Base-by-base conservation (phyloP, 1,284 basidiomycete genomes). In the Blastosporella zonata region DNA sequence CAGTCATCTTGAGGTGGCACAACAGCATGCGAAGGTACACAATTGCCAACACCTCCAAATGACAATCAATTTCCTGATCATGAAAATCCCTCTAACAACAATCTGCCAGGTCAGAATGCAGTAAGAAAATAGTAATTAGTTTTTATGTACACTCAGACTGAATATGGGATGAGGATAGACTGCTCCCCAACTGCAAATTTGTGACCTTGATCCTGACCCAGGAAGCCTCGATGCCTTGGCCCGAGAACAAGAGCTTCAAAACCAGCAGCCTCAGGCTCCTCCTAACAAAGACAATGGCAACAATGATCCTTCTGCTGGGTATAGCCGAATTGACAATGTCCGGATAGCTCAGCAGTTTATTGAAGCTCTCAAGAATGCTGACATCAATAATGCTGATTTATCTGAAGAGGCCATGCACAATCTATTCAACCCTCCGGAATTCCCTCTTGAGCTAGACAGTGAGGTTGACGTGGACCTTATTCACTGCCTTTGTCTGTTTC, bases 401-500 rank as follows among this genome's bases (percentile, higher is more conserved):
- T 55, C 57, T 38, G 8, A 45, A 3, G 55, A 57, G 6, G 44
- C 51, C 0, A 20, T 62, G 6, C 20, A 57, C 0, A 31, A 39
- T 2, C 50, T 69, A 1, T 48, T 58, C 2, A 47, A 65, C 53
- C 66, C 67, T 2, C 15, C 46, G 0, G 21, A 49, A 27, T 41
- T 42, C 2, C 10, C 52, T 8, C 31, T 60, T 2, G 55, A 62
- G 6, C 43, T 66, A 6, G 33, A 47, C 27, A n/a, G 29, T 1
- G 18, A 43, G 0, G 13, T n/a, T 18, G 43, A 50, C 9, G 60
- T 65, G 4, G 52, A 62, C 42, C 17, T 53, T 1, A 54, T 58
- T 1, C 53, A 60, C 23, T 66, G 62, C 1, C 50, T 71, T 6
- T 51, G 61, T n/a, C 28, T 67, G 1, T 70, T 61, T 49, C 43